Conservation (phyloP, 768 basidiomycete genomes). For the Termitomyces sp. region DNA sequence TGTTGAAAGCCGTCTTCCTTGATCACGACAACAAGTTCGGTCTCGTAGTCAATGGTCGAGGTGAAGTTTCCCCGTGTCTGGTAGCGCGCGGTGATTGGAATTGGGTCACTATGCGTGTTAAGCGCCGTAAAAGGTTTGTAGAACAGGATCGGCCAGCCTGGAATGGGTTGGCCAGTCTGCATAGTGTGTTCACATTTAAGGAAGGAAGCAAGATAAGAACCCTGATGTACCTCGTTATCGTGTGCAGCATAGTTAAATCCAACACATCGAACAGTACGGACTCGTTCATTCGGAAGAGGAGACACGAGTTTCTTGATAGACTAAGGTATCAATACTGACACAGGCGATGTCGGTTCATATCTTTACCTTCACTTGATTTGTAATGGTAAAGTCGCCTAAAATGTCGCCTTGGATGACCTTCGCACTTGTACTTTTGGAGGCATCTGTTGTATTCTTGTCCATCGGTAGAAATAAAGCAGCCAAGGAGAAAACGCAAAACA, state of each 20-base stretch:
- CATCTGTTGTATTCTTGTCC: conserved; percentile 21
- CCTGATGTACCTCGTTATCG: conserved; percentile 15
- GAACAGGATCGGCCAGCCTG: conserved; percentile 20
- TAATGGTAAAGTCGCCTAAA: conserved; percentile 21
- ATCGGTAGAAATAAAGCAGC: conserved; percentile 21
- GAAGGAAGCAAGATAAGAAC: background rate
- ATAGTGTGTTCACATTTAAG: background rate
- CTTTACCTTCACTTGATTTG: conserved; percentile 19
- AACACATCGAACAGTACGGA: conserved; percentile 23
- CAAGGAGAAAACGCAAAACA: conserved; percentile 8
- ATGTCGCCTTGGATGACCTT: conserved; percentile 22
- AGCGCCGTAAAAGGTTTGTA: conserved; percentile 25
- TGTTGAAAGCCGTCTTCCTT: conserved; percentile 37
- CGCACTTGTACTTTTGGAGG: conserved; percentile 19
- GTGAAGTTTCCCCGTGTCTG: conserved; percentile 36
- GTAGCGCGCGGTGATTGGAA: conserved; percentile 26
- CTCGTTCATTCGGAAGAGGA: conserved; percentile 21
- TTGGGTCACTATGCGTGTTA: conserved; percentile 21
- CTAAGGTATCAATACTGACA: conserved; percentile 5
- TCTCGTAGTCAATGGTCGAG: conserved; percentile 36
- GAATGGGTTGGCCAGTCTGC: conserved; percentile 16
- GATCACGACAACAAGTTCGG: conserved; percentile 37
- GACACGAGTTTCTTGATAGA: conserved; percentile 21
- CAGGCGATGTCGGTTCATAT: background rate
- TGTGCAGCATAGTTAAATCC: conserved; percentile 26